Base-by-base conservation (phyloP, 2,329 filamentous ascomycete species). In the Apiospora malaysiana region DNA sequence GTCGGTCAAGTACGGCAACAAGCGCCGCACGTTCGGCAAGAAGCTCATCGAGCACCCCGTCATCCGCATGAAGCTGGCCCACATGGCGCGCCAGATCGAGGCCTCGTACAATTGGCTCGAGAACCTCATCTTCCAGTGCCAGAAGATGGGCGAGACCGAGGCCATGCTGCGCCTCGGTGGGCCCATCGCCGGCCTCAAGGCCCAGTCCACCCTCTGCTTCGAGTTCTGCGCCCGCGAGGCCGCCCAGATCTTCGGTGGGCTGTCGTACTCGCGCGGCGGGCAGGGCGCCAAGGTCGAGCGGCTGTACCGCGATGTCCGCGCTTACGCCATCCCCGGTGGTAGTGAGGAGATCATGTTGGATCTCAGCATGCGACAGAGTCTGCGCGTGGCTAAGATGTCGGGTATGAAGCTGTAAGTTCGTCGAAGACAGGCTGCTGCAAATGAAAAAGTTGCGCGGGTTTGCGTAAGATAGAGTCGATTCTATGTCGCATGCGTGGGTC, bases 281-380 rank as follows among this genome's bases (percentile, higher is more conserved):
- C 96, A 98, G 85, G 96, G 96, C 72, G 95, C 90, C 71, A 98
- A 98, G 89, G 90, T 98, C 69, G 96, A 99, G 89, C 86, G 96
- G 72, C 84, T 99, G 77, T 98, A 98, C 83, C 89, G 96, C 73
- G 96, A 99, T 81, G 96, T 98, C 21, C 89, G 96, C 76, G 96
- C 96, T 0, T 98, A 99, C 82, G 95, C 96, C 73, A 95, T 99
- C 76, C 96, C 96, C 3, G 96, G 96, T 78, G 96, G 96, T 32
- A 94, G 91, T 75, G 95, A 99, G 85, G 96, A 99, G 88, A 99
- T 99, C 75, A 99, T 99, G 96, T 85, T 98, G 75, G 96, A 99
- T 82, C 83, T 99, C 79, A 97, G 94, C 83, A 97, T 99, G 82
- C 88, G 95, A 77, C 95, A 98, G 87, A 93, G 92, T 73, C 81